These are phyloP conservation scores for Gossypium turneri DNA, from an alignment of 345 rosid species.

Conservation along the genomic window DNA sequence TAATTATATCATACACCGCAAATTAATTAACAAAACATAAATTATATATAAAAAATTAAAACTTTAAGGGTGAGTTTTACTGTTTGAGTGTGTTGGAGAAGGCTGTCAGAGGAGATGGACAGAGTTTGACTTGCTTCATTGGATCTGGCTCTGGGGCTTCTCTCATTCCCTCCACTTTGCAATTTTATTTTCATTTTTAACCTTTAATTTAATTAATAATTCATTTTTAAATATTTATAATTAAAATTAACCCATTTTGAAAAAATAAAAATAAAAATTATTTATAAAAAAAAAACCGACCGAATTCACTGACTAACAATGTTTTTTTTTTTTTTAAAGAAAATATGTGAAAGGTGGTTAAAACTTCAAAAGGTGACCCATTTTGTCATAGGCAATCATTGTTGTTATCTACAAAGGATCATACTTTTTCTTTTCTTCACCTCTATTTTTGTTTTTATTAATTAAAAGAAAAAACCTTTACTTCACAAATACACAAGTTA, in stretches of 20 bases:
- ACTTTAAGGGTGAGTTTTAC: background rate
- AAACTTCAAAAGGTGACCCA: slow-evolving; percentile 8
- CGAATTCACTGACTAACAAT: no score
- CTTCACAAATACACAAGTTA: background rate
- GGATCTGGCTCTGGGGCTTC: slow-evolving; percentile 16
- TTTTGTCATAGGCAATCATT: slow-evolving; percentile 12
- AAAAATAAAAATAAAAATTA: no score
- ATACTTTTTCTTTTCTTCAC: background rate
- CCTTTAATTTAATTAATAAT: no score
- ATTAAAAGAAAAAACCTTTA: background rate
- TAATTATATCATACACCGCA: no score
- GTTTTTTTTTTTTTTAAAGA: background rate
- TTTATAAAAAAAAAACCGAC: no score
- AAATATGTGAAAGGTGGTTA: background rate
- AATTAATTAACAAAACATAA: no score
- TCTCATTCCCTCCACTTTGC: background rate
- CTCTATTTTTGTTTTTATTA: background rate
- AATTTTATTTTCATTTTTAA: background rate
- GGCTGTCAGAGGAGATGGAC: slow-evolving; percentile 21
- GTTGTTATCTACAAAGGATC: slow-evolving; percentile 1
- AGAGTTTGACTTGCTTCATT: slow-evolving; percentile 35
- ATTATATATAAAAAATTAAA: background rate
- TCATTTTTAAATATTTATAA: no score
- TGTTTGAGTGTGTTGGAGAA: slow-evolving; percentile 20
- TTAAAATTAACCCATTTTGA: no score